Evolutionary conservation across 176 grass and related monocot species (phyloP).

Genomic region (bread wheat (Triticum aestivum)): IWGSC_CS_RefSeq_v2.1 NC_057801.1:431912380-431912879

Average conservation of each 20-base stretch:
- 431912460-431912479: not conserved
- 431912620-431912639: not conserved
- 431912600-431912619: not conserved
- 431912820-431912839: not conserved
- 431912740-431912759: not conserved
- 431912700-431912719: not conserved
- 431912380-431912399: not conserved
- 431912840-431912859: not conserved
- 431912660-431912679: not conserved
- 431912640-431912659: not conserved
- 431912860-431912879: not conserved
- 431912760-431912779: not conserved
- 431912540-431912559: not conserved
- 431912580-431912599: not conserved
- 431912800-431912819: not conserved
- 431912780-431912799: slow-evolving; percentile 1
- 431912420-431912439: not conserved
- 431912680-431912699: not conserved
- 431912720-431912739: not conserved
- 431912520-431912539: too few relatives aligned
- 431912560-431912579: not conserved
- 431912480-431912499: not conserved
- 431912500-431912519: not conserved
- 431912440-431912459: too few relatives aligned
- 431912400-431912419: not conserved